Conservation (phyloP, 192 early-diverging fungal species). For the Gonapodya sp. region DNA sequence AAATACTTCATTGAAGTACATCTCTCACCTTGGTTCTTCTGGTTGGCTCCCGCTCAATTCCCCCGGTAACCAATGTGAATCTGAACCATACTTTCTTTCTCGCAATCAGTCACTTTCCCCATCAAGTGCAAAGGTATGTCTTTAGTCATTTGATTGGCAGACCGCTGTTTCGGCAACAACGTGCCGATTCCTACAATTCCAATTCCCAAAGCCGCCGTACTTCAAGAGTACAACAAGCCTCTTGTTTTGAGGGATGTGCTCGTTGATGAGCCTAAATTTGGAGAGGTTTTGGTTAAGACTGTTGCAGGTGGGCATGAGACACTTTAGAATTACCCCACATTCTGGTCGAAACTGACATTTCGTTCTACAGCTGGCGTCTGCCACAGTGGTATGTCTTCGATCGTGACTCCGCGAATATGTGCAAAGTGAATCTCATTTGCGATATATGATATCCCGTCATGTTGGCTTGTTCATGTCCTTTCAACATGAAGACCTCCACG, state of each 20-base stretch:
- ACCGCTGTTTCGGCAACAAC: neutral
- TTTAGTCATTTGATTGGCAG: neutral
- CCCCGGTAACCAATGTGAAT: too few relatives aligned
- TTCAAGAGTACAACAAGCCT: conserved; percentile 2
- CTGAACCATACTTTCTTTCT: too few relatives aligned
- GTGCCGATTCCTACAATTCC: neutral
- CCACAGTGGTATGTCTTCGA: neutral
- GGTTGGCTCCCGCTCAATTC: too few relatives aligned
- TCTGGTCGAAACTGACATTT: neutral
- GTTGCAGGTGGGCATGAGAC: conserved; percentile 5
- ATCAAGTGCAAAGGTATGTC: neutral
- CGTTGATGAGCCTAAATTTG: neutral
- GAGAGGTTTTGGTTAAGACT: neutral
- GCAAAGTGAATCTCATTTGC: neutral
- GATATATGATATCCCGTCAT: too few relatives aligned
- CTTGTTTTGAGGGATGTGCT: neutral
- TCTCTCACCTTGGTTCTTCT: too few relatives aligned
- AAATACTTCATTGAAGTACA: too few relatives aligned
- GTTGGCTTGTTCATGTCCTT: too few relatives aligned
- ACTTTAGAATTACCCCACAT: neutral
- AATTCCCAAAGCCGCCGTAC: conserved; percentile 1
- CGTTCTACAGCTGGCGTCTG: neutral
- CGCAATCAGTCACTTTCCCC: too few relatives aligned
- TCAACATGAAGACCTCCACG: neutral
- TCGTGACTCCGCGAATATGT: neutral